Evolutionary conservation across 2,329 filamentous ascomycete species (phyloP).

Genomic region (Fusarium longipes): DNA sequence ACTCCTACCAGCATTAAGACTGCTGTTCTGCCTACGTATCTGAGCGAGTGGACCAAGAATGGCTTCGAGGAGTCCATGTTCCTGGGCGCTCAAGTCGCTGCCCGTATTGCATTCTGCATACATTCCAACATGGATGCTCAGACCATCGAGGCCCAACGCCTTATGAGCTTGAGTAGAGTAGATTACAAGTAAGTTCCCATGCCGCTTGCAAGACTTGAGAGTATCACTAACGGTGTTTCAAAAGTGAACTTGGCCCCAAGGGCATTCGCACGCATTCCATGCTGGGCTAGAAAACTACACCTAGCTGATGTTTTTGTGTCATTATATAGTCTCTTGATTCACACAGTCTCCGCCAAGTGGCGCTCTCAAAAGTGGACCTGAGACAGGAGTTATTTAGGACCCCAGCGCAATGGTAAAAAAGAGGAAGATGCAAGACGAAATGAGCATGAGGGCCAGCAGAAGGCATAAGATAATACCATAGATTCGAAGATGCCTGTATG

Average conservation of each 20-base stretch:
- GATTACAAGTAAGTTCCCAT: slow-evolving; percentile 68
- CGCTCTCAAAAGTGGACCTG: slow-evolving; percentile 29
- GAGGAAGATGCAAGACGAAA: slow-evolving; percentile 24
- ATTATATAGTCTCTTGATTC: slow-evolving; percentile 25
- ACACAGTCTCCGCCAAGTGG: slow-evolving; percentile 1
- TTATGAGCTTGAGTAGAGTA: slow-evolving; percentile 67
- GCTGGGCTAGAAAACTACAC: slow-evolving; percentile 54
- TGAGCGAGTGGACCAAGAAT: slow-evolving; percentile 89
- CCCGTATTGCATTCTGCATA: slow-evolving; percentile 68
- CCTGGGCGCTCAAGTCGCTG: slow-evolving; percentile 87
- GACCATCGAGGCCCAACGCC: slow-evolving; percentile 63
- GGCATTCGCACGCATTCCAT: slow-evolving; percentile 65
- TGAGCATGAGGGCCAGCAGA: not conserved
- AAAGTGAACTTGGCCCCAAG: slow-evolving; percentile 66
- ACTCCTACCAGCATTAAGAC: slow-evolving; percentile 88
- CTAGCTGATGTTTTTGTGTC: slow-evolving; percentile 26
- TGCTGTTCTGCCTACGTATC: slow-evolving; percentile 82
- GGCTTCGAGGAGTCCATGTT: slow-evolving; percentile 85
- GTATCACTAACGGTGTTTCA: slow-evolving; percentile 25
- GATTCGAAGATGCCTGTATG: slow-evolving; percentile 35
- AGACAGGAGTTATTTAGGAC: slow-evolving; percentile 36
- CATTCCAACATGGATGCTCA: slow-evolving; percentile 66
- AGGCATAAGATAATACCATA: slow-evolving; percentile 41
- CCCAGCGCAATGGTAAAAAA: slow-evolving; percentile 38
- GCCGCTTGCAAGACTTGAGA: not conserved